Evolutionary conservation across 23 red algal genomes (phyloP).

Genomic region (Agarophyton chilense): DNA sequence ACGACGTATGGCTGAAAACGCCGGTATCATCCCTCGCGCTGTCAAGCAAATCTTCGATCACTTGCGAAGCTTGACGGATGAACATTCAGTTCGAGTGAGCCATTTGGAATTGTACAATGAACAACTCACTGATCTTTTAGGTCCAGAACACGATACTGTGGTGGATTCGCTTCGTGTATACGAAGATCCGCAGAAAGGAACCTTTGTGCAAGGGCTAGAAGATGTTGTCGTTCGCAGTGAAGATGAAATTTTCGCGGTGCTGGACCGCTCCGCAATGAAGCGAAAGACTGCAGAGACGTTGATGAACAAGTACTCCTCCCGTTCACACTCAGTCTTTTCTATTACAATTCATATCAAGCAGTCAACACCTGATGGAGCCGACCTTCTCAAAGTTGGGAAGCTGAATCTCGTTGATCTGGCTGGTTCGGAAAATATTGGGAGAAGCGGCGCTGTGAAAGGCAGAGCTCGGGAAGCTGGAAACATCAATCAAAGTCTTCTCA

Average conservation of each 20-base stretch:
- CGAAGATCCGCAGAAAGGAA: constrained; percentile 88
- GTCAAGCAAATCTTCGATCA: constrained; percentile 91
- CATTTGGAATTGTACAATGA: constrained; percentile 99
- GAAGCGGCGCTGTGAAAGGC: constrained; percentile 74
- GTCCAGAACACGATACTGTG: constrained; percentile 38
- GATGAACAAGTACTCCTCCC: constrained; percentile 97
- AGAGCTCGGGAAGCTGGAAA: constrained; percentile 96
- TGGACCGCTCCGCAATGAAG: constrained; percentile 80
- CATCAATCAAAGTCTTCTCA: constrained; percentile 98
- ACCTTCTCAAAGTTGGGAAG: constrained; percentile 97
- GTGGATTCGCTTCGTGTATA: constrained; percentile 76
- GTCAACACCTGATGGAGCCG: constrained; percentile 88
- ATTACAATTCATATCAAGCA: constrained; percentile 95
- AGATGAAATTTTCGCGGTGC: constrained; percentile 84
- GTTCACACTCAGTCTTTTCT: constrained; percentile 96
- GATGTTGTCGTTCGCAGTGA: constrained; percentile 88
- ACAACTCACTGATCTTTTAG: constrained; percentile 93
- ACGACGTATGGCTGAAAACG: constrained; percentile 68
- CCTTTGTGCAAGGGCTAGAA: constrained; percentile 93
- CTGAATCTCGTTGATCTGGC: constrained; percentile 99
- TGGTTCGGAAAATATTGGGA: constrained; percentile 93
- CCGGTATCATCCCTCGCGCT: constrained; percentile 93
- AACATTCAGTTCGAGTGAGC: constrained; percentile 92
- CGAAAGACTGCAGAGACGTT: constrained; percentile 91
- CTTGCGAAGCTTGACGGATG: constrained; percentile 75